Evolutionary conservation across 2,329 filamentous ascomycete genomes (phyloP).

Genomic region (Diaporthe capsici): DNA sequence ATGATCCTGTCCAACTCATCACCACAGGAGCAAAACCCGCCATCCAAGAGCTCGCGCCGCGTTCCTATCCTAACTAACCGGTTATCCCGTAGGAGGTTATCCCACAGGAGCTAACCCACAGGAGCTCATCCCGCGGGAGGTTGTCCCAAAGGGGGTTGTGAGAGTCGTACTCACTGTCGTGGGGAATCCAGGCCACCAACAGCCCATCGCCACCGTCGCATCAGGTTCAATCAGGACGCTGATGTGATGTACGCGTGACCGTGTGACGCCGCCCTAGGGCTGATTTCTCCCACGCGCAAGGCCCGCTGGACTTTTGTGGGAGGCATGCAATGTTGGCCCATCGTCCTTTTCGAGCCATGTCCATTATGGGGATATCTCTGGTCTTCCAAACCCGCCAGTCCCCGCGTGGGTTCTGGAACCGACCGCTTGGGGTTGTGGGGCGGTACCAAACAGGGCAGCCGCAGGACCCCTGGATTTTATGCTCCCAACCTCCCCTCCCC

Average conservation of each 20-base stretch:
- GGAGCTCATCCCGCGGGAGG: background rate
- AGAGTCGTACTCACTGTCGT: background rate
- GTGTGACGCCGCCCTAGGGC: background rate
- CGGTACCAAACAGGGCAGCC: constrained; percentile 15
- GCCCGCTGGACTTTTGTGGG: background rate
- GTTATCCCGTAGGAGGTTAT: background rate
- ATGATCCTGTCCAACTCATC: constrained; percentile 4
- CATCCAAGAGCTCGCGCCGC: background rate
- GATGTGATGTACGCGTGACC: constrained; percentile 6
- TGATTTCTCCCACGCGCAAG: background rate
- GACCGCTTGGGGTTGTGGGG: background rate
- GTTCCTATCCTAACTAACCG: background rate
- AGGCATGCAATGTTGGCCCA: background rate
- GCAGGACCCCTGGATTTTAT: constrained; percentile 39
- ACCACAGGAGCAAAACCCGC: background rate
- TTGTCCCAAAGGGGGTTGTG: background rate
- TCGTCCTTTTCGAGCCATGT: background rate
- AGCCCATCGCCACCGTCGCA: background rate
- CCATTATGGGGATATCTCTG: background rate
- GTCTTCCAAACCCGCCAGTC: background rate
- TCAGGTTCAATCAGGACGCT: background rate
- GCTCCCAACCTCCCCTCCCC: background rate
- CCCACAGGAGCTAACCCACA: background rate
- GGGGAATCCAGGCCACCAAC: background rate
- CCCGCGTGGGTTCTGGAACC: background rate